Base-by-base conservation (phyloP, 331 rosid species). In the Quercus phellos region DNA sequence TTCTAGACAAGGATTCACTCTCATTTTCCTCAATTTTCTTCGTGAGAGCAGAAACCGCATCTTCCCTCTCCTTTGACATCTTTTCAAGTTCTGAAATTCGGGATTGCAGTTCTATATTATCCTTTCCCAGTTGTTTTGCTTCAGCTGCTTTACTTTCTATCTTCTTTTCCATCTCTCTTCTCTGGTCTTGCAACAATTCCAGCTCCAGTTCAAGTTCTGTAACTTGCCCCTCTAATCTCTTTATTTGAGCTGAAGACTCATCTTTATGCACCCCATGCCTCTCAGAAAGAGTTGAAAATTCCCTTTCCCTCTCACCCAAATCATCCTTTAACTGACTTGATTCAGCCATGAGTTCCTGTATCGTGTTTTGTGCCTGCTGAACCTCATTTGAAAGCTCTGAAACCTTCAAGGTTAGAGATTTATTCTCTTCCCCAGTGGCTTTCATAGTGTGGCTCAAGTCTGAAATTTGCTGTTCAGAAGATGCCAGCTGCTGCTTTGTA, bases 391-490 rank as follows among this genome's bases (percentile, higher is more conserved):
- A 83, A 74, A 87, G 84, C 70, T 85, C 89, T 24, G 80, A 80
- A 71, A 87, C 72, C 85, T 88, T 84, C 51, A 66, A 78, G 78
- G 85, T 88, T 53, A 90, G 70, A 68, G 92, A 82, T 74, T 81
- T 84, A 10, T 93, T 90, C 82, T 92, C 94, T 86, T 90, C 91
- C 84, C 89, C 81, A 3, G 84, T 74, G 42, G 78, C 91, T 84
- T 85, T 84, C 78, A 89, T 80, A 79, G 81, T 69, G 73, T 68
- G 74, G 77, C 78, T 83, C 67, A 84, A 55, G 69, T 78, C 81
- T 73, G 92, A 79, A 54, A 75, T 70, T 85, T 82, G 70, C 81
- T 84, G 86, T 68, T 84, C 92, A 11, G 86, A 73, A 53, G 83
- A 85, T 75, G 86, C 88, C 75, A 88, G 76, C 66, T 81, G 82